Conservation (phyloP, 73 alveolate species). For the Paramecium sonneborni region DNA sequence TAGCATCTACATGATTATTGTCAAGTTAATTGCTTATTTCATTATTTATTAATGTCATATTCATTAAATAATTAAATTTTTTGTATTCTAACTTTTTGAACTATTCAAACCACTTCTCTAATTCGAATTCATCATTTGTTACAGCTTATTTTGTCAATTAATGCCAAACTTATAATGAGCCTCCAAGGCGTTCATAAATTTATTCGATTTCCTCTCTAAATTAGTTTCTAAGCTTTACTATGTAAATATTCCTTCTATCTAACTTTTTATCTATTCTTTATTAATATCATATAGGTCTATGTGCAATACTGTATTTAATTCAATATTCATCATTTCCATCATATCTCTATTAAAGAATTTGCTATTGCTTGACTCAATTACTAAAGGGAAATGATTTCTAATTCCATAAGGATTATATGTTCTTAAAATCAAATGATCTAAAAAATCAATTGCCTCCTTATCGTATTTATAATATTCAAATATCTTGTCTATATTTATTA, state of each 20-base stretch:
- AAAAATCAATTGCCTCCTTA: slow-evolving; percentile 40
- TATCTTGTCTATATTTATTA: slow-evolving; percentile 41
- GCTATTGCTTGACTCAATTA: slow-evolving; percentile 42
- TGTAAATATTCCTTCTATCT: slow-evolving; percentile 3
- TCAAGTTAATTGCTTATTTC: neutral
- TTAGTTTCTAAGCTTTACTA: slow-evolving; percentile 1
- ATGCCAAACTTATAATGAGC: neutral
- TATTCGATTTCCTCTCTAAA: neutral
- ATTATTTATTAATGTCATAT: neutral
- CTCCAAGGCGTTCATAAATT: slow-evolving; percentile 6
- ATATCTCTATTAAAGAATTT: slow-evolving; percentile 39
- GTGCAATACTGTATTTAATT: slow-evolving; percentile 13
- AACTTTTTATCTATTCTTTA: neutral
- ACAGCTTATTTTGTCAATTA: slow-evolving; percentile 14
- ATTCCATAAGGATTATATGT: neutral
- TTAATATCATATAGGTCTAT: slow-evolving; percentile 24
- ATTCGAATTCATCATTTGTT: neutral
- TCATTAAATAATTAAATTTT: neutral
- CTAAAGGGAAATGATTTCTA: slow-evolving; percentile 54
- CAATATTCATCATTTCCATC: slow-evolving; percentile 65
- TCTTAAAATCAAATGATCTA: slow-evolving; percentile 55
- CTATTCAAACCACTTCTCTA: neutral
- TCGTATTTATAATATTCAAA: slow-evolving; percentile 50
- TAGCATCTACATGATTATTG: neutral
- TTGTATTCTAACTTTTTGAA: neutral